Evolutionary conservation across 768 basidiomycete genomes (phyloP).

Genomic region (Exidia glandulosa): DNA sequence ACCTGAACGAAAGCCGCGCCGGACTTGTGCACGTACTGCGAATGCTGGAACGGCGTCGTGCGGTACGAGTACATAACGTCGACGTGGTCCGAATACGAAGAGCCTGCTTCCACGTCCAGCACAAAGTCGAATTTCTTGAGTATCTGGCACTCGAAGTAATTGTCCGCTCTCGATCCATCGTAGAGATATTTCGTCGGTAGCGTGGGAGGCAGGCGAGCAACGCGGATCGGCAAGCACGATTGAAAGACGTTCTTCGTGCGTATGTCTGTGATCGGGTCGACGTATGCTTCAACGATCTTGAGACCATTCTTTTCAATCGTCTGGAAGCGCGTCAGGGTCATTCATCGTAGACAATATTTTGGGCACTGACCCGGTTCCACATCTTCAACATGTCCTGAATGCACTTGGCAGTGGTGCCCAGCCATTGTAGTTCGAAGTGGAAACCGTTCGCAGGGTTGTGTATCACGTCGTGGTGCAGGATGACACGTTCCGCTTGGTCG

Average conservation of each 20-base stretch:
- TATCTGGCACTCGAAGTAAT: constrained; percentile 75
- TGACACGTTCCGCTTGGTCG: constrained; percentile 77
- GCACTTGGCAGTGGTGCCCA: constrained; percentile 82
- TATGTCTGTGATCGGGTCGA: constrained; percentile 83
- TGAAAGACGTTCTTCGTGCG: constrained; percentile 82
- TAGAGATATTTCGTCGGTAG: constrained; percentile 55
- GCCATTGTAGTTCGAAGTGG: constrained; percentile 97
- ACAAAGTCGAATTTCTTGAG: constrained; percentile 73
- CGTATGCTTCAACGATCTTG: constrained; percentile 86
- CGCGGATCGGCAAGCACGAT: constrained; percentile 72
- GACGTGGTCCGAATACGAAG: constrained; percentile 67
- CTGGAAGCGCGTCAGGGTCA: not conserved
- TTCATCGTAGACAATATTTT: not conserved
- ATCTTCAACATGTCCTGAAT: constrained; percentile 80
- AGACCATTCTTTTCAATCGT: constrained; percentile 83
- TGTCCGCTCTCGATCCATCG: constrained; percentile 48
- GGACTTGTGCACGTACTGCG: constrained; percentile 85
- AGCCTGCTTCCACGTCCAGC: constrained; percentile 68
- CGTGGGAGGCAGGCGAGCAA: constrained; percentile 65
- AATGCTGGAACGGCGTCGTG: constrained; percentile 60
- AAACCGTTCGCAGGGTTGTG: constrained; percentile 93
- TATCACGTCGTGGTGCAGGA: constrained; percentile 88
- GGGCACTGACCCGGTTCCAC: constrained; percentile 43
- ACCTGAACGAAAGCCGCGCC: constrained; percentile 89
- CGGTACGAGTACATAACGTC: constrained; percentile 88